Base-by-base conservation (phyloP, 163 green algal genomes). In the Chlorella variabilis region DNA sequence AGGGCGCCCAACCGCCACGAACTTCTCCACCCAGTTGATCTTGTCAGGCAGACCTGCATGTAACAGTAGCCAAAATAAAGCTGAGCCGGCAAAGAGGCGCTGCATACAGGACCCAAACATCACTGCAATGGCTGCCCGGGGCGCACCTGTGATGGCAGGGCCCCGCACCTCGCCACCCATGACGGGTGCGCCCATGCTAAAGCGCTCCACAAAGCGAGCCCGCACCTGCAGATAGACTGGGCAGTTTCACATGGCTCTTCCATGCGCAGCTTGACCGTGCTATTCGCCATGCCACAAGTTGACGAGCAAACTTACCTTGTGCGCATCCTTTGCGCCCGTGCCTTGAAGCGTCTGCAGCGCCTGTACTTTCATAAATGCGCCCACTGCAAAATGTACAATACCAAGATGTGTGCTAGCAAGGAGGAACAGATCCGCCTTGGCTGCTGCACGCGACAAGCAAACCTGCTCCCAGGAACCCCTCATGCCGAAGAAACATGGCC, bases 381-480 rank as follows among this genome's bases (percentile, higher is more conserved):
- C 97, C 71, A 99, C 89, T 2, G 70, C 68, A 75, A 39, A 62
- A n/a, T n/a, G n/a, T n/a, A n/a, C n/a, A n/a, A n/a, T n/a, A n/a
- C n/a, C n/a, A n/a, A n/a, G n/a, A n/a, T n/a, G n/a, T n/a, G n/a
- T n/a, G n/a, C n/a, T n/a, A n/a, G n/a, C n/a, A n/a, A n/a, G n/a
- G n/a, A n/a, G n/a, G n/a, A n/a, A n/a, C n/a, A n/a, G n/a, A n/a
- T n/a, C n/a, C 36, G 63, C 63, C 36, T n/a, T 31, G 15, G 15
- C 7, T 70, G 17, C 62, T 29, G 9, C 17, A 17, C 9, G 4
- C 8, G 1, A 1, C 18, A 7, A 39, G 2, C 34, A 11, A 39
- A 75, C 68, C 68, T 59, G 96, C 95, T 17, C 97, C 96, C 75
- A 99, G 85, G 88, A 98, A 99, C 42, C 97, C 97, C 90, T 99